Evolutionary conservation across 495 filamentous ascomycete genomes (phyloP).

Genomic region (Glarea lozoyensis): DNA sequence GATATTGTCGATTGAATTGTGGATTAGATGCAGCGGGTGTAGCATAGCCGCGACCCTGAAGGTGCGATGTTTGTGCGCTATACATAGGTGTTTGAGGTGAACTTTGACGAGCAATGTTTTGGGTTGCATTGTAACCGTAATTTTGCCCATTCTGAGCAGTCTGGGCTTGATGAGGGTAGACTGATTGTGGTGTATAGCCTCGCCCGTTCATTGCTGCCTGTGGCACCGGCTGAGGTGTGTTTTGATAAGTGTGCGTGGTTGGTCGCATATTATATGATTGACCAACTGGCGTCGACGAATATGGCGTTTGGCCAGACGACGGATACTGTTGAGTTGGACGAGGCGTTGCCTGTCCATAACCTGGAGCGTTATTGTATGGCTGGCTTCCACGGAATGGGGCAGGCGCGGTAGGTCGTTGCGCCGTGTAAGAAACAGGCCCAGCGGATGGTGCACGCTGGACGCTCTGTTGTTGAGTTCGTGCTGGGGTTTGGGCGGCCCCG

Average conservation of each 20-base stretch:
- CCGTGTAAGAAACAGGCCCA: constrained; percentile 13
- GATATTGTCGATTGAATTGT: constrained; percentile 10
- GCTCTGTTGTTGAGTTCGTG: constrained; percentile 10
- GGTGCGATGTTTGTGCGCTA: constrained; percentile 11
- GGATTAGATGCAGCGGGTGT: constrained; percentile 6
- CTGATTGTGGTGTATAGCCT: constrained; percentile 10
- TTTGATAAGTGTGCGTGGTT: constrained; percentile 12
- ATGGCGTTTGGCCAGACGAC: constrained; percentile 10
- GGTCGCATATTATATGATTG: constrained; percentile 14
- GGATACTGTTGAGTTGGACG: constrained; percentile 15
- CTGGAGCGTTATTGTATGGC: constrained; percentile 8
- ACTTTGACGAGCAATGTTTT: constrained; percentile 10
- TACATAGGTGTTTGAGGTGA: constrained; percentile 20
- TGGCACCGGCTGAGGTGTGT: constrained; percentile 9
- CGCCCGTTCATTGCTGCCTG: constrained; percentile 15
- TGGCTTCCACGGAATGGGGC: constrained; percentile 13
- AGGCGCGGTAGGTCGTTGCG: constrained; percentile 13
- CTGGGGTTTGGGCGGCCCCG: constrained; percentile 12
- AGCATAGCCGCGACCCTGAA: constrained; percentile 12
- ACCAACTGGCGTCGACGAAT: constrained; percentile 6
- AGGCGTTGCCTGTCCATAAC: constrained; percentile 14
- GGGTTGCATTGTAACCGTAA: constrained; percentile 17
- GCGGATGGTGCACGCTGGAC: constrained; percentile 14
- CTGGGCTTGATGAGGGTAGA: constrained; percentile 12
- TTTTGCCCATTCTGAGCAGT: constrained; percentile 12